Percentiles rank a stretch among this genome's conserved stretches.
Evolutionary conservation across 257 asterid species (phyloP).

Genomic region (Schizonepeta tenuifolia): DNA sequence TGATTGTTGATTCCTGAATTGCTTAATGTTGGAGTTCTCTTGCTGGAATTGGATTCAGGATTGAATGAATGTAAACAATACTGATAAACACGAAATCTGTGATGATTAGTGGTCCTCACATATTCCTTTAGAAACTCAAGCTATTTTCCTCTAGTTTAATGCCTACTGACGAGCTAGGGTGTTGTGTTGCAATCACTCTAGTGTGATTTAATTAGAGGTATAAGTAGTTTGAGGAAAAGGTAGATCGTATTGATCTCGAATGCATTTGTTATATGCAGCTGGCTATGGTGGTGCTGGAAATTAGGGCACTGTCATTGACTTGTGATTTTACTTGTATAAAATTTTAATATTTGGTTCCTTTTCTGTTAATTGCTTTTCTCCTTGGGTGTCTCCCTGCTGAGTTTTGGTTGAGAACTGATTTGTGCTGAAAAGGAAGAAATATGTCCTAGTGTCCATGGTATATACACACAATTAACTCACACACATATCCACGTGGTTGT

Average conservation of each 20-base stretch:
- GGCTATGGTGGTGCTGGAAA: background rate
- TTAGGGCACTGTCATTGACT: background rate
- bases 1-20: background rate
- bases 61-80: too few relatives aligned
- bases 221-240: background rate
- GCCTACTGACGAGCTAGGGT: background rate
- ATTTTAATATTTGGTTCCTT: background rate
- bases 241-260: background rate
- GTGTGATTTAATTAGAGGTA: background rate
- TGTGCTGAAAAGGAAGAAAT: background rate
- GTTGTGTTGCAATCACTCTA: background rate
- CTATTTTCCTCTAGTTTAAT: background rate
- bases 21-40: slow-evolving; percentile 3
- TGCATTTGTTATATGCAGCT: background rate
- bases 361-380: background rate
- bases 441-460: background rate
- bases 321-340: background rate
- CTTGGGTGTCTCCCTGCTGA: background rate
- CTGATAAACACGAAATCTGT: background rate
- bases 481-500: too few relatives aligned
- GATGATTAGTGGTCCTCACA: background rate
- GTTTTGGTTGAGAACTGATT: background rate
- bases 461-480: too few relatives aligned
- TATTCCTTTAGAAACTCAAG: background rate
- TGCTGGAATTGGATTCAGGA: slow-evolving; percentile 18